Conservation (phyloP, 2,329 filamentous ascomycete genomes). For the Parastagonospora nodorum region DNA sequence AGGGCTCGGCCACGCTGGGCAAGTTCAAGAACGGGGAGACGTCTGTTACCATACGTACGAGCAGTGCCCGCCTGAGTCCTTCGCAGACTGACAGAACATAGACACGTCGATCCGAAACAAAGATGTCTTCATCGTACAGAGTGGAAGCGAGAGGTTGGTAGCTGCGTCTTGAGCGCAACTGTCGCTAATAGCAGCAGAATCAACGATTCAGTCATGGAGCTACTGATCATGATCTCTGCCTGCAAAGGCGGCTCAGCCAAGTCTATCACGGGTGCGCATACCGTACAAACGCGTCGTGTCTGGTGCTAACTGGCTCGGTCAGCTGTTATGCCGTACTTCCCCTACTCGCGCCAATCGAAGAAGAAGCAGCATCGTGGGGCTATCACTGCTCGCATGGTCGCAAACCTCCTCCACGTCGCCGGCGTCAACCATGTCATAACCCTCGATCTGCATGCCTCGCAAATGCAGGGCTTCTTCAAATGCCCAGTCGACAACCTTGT, state of each 20-base stretch:
- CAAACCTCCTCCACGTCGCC: constrained; percentile 89
- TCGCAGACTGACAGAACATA: constrained; percentile 32
- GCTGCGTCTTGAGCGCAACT: constrained; percentile 7
- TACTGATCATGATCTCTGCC: constrained; percentile 98
- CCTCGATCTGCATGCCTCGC: constrained; percentile 86
- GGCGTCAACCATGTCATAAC: constrained; percentile 98
- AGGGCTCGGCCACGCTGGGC: constrained; percentile 64
- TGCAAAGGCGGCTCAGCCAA: constrained; percentile 98
- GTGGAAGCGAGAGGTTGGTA: constrained; percentile 76
- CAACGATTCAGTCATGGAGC: constrained; percentile 99
- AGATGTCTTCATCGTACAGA: constrained; percentile 98
- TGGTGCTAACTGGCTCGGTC: constrained; percentile 18
- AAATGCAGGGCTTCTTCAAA: constrained; percentile 99
- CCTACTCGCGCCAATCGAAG: constrained; percentile 99
- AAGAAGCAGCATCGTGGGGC: constrained; percentile 97
- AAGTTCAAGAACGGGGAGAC: constrained; percentile 75
- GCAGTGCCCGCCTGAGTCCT: constrained; percentile 2
- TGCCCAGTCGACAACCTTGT: constrained; percentile 97
- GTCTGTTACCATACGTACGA: constrained; percentile 67
- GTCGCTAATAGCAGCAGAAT: constrained; percentile 59
- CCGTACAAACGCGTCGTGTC: constrained; percentile 17
- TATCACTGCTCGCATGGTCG: constrained; percentile 95
- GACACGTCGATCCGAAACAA: constrained; percentile 83
- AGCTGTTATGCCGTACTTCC: constrained; percentile 94
- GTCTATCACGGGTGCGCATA: constrained; percentile 82